Base-by-base conservation (phyloP, 208 protist species). In the Wallacemonas sp. region DNA sequence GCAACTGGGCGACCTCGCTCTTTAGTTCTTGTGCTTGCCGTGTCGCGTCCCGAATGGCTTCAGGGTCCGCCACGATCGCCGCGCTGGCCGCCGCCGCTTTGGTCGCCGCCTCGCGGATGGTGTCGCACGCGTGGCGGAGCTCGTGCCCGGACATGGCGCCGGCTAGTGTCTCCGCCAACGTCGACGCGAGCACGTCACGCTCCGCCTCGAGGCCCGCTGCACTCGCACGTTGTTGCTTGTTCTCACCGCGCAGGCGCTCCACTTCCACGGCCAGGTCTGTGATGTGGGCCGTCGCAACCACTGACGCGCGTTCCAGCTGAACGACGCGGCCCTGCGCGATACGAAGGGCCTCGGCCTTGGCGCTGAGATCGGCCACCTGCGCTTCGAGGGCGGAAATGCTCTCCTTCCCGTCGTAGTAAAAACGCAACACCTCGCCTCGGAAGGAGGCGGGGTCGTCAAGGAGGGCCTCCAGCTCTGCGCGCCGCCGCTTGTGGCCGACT, bases 371-470 rank as follows among this genome's bases (percentile, higher is more conserved):
- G 26, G 54, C 42, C 32, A 89, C 59, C 41, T 83, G 61, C 19
- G 59, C 65, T 48, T 76, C 73, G 55, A 91, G 66, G 26, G 60
- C 71, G 17, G 67, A 46, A 22, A 91, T 71, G 34, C 66, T 76
- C 37, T 87, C 82, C 4, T 83, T 66, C 15, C 84, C 85, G 17
- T 85, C 78, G 62, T 78, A 76, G 79, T 83, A 94, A 63, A 91
- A 94, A 36, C 76, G 77, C 21, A 89, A 71, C 30, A 81, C 57
- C 46, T 91, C 74, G 9, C 66, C 73, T 21, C 82, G 78, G 19
- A 89, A 76, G n/a, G 84, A 91, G 12, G 78, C 70, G 1, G 79
- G 78, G 63, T 85, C 29, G 19, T 67, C 60, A 13, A 72, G 34
- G 0, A 68, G 36, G n/a, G 36, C 36, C 12, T 62, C 55, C 4